Conservation (phyloP, 192 early-diverging fungal species). For the Anaeromyces robustus region DNA sequence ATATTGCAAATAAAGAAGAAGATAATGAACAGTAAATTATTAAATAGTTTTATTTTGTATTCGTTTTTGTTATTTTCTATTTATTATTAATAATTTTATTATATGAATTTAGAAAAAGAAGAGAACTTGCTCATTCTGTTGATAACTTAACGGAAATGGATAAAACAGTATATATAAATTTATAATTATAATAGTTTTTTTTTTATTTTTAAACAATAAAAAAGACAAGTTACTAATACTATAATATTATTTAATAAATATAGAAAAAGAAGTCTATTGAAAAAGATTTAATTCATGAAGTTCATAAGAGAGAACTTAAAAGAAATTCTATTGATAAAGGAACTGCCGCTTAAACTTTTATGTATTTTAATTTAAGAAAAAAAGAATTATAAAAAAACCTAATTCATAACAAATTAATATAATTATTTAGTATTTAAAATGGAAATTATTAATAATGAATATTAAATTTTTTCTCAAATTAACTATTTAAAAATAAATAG, state of each 20-base stretch:
- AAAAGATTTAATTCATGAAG: not conserved
- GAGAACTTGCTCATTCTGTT: not conserved
- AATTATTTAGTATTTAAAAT: too few species aligned
- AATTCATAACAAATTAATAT: too few species aligned
- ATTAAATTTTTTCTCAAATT: too few species aligned
- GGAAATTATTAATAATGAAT: too few species aligned
- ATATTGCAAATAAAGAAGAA: not conserved
- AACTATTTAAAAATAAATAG: too few species aligned
- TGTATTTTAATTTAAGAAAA: too few species aligned
- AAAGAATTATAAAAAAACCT: too few species aligned
- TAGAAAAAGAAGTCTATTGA: not conserved
- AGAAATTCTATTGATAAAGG: not conserved
- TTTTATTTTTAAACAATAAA: too few species aligned
- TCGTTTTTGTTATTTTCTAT: too few species aligned
- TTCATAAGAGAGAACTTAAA: not conserved
- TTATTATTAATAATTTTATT: too few species aligned
- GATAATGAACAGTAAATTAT: not conserved
- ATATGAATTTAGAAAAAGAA: not conserved
- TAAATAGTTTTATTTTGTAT: too few species aligned
- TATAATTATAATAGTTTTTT: not conserved
- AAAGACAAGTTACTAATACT: too few species aligned
- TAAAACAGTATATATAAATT: not conserved
- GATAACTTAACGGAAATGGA: not conserved
- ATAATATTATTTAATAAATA: not conserved
- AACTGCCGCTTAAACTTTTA: not conserved